A percentile compares a stretch with the other conserved stretches of the same genome.
These are phyloP conservation scores for Pochonia chlamydosporia DNA, from an alignment of 2,329 filamentous ascomycete species.

Conservation along the genomic window DNA sequence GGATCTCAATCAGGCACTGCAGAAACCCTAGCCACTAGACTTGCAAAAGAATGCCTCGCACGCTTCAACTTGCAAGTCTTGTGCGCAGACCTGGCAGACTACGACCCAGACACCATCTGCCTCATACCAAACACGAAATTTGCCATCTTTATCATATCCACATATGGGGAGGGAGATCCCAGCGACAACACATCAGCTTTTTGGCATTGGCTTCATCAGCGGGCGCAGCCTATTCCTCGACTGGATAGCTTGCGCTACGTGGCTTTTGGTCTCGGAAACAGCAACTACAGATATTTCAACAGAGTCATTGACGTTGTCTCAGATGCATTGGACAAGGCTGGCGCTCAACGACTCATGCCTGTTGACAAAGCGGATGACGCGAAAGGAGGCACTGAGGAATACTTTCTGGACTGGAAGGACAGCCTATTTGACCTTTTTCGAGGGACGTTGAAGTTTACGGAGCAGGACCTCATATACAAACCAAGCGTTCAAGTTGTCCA, in stretches of 20 bases:
- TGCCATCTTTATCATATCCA: slow-evolving; percentile 30
- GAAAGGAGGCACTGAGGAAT: slow-evolving; percentile 26
- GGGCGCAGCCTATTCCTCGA: slow-evolving; percentile 11
- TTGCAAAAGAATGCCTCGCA: slow-evolving; percentile 88
- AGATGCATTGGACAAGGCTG: slow-evolving; percentile 15
- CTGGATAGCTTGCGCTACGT: slow-evolving; percentile 25
- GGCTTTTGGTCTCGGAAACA: slow-evolving; percentile 33
- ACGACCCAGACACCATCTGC: slow-evolving; percentile 33
- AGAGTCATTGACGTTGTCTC: slow-evolving; percentile 24
- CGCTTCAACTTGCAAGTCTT: slow-evolving; percentile 86
- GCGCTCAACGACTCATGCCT: slow-evolving; percentile 20
- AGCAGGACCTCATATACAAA: slow-evolving; percentile 1
- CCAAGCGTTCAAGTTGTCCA: too few relatives aligned
- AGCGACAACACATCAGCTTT: slow-evolving; percentile 29
- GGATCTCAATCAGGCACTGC: slow-evolving; percentile 94
- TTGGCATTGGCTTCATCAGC: slow-evolving; percentile 22
- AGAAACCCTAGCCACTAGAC: slow-evolving; percentile 81
- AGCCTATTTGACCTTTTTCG: slow-evolving; percentile 17
- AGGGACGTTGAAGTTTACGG: slow-evolving; percentile 11
- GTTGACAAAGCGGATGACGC: slow-evolving; percentile 27
- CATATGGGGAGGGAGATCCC: slow-evolving; percentile 35
- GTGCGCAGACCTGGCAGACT: slow-evolving; percentile 53
- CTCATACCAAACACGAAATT: slow-evolving; percentile 15
- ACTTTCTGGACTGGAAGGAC: slow-evolving; percentile 31
- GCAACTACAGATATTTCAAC: slow-evolving; percentile 33